These are phyloP conservation scores for Abrus pulchellus DNA, from an alignment of 306 rosid genomes.

Conservation along the genomic window DNA sequence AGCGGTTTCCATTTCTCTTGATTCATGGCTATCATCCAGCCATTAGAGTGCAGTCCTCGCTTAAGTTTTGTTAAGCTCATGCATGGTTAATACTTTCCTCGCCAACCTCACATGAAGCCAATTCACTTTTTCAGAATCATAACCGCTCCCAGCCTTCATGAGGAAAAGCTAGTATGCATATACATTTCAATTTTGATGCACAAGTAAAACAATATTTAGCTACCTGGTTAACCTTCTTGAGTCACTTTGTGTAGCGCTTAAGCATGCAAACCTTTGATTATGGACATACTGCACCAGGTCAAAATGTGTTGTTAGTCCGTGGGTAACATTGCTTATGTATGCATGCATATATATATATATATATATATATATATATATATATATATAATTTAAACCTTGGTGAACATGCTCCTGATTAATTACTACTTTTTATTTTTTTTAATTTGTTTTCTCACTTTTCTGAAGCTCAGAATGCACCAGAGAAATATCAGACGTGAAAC, in stretches of 20 bases:
- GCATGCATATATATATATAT: too few relatives aligned
- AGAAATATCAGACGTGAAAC: background rate
- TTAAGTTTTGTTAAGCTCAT: background rate
- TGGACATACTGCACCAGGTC: background rate
- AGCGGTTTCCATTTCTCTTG: background rate
- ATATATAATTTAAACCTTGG: background rate
- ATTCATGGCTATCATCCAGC: background rate
- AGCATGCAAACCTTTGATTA: background rate
- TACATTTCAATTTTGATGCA: background rate
- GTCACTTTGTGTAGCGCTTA: background rate
- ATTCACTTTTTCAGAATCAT: constrained; percentile 35
- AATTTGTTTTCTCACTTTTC: background rate
- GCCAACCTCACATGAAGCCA: background rate
- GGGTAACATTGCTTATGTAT: background rate
- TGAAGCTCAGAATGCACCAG: background rate
- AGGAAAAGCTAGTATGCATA: constrained; percentile 22
- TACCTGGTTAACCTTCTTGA: too few relatives aligned
- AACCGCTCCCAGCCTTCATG: background rate
- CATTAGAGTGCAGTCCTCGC: background rate
- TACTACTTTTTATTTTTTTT: background rate
- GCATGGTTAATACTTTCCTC: constrained; percentile 9
- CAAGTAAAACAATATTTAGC: too few relatives aligned
- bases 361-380: too few relatives aligned
- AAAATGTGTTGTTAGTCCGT: background rate
- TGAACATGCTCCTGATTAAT: background rate